Evolutionary conservation across 805 yeast species (phyloP).

Genomic region (Yarrowia sp.): DNA sequence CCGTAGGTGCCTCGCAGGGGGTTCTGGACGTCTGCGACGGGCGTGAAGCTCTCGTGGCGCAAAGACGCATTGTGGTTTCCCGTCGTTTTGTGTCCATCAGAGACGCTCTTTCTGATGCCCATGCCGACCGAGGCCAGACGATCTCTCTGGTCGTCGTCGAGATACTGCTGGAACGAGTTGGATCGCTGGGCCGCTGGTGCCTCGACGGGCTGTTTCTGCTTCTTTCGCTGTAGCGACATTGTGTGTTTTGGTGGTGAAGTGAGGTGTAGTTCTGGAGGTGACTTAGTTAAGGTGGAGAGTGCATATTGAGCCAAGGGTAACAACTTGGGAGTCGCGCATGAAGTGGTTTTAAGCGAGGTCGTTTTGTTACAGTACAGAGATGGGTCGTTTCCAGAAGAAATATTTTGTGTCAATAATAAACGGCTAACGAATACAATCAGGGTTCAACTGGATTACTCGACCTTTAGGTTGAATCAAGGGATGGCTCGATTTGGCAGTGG

Average conservation of each 20-base stretch:
- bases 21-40: neutral
- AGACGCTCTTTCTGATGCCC: constrained; percentile 8
- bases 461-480: constrained; percentile 14
- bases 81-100: constrained; percentile 13
- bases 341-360: too few species aligned
- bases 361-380: too few species aligned
- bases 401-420: too few species aligned
- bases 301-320: too few species aligned
- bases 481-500: neutral
- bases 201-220: constrained; percentile 7
- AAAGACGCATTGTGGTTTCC: constrained; percentile 16
- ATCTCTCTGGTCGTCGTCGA: constrained; percentile 12
- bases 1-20: constrained; percentile 10
- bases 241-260: neutral
- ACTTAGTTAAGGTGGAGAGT: too few species aligned
- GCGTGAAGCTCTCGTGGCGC: neutral
- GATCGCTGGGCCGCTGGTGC: neutral
- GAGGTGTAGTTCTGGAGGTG: too few species aligned
- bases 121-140: constrained; percentile 9
- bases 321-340: too few species aligned
- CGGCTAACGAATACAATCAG: too few species aligned
- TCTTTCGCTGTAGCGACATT: constrained; percentile 16
- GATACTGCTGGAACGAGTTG: neutral
- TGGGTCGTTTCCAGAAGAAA: too few species aligned
- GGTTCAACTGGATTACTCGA: too few species aligned